Evolutionary conservation across 495 filamentous ascomycete genomes (phyloP).

Genomic region (Sabuloglossum arenarium): DNA sequence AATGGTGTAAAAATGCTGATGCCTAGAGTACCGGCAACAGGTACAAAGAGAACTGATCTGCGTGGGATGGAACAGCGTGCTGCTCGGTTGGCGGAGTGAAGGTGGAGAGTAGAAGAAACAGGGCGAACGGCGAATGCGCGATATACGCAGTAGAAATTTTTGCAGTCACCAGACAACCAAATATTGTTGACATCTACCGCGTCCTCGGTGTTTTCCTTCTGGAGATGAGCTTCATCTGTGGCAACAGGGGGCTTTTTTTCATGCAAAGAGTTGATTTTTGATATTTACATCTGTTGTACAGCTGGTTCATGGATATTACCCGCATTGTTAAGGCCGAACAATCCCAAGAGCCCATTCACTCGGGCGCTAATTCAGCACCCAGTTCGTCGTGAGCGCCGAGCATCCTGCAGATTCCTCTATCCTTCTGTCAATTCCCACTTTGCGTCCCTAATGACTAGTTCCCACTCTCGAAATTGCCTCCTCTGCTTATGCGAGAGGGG

Average conservation of each 20-base stretch:
- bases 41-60: not conserved
- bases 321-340: not conserved
- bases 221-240: too few species aligned
- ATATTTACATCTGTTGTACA: not conserved
- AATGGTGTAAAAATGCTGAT: not conserved
- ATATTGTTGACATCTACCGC: too few species aligned
- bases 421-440: not conserved
- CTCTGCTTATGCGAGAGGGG: slow-evolving; percentile 5
- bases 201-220: too few species aligned
- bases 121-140: not conserved
- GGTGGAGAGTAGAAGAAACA: not conserved
- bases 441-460: not conserved
- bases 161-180: not conserved
- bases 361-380: not conserved
- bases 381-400: not conserved
- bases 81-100: not conserved
- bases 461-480: not conserved
- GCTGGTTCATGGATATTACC: not conserved
- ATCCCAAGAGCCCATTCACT: not conserved
- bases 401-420: not conserved
- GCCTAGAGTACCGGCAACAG: not conserved
- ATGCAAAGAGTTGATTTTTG: not conserved
- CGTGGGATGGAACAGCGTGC: not conserved
- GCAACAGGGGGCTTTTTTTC: not conserved
- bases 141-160: not conserved